Conservation (phyloP, 2,329 filamentous ascomycete species). For the Blastomyces silverae region DNA sequence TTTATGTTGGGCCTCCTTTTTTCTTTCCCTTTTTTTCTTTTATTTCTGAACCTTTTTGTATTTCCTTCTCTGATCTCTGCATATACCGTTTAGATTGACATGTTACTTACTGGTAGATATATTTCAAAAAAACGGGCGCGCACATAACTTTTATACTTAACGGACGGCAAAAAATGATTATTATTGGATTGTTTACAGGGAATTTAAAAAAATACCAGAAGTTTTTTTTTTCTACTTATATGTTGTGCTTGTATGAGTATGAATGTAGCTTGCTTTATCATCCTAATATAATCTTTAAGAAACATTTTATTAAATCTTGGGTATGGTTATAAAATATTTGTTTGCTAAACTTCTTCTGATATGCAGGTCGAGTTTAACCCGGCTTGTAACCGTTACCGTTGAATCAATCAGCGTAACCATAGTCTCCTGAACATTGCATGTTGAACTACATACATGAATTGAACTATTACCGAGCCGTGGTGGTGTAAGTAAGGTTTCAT, state of each 20-base stretch:
- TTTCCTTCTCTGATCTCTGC: neutral
- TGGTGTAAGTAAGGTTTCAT: neutral
- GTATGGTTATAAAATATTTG: too few species aligned
- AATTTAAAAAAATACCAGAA: neutral
- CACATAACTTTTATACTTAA: neutral
- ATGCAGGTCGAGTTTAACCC: too few species aligned
- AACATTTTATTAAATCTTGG: too few species aligned
- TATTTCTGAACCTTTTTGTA: neutral
- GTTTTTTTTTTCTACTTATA: neutral
- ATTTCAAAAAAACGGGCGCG: neutral
- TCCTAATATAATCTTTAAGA: too few species aligned
- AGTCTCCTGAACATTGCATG: neutral
- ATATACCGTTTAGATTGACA: slow-evolving; percentile 4
- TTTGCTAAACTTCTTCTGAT: too few species aligned
- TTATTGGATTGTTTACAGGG: neutral
- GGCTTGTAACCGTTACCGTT: too few species aligned
- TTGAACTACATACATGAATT: too few species aligned
- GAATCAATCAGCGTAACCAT: neutral
- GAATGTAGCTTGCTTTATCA: neutral
- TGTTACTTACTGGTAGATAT: neutral
- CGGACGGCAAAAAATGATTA: neutral
- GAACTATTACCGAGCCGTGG: too few species aligned
- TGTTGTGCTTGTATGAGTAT: neutral
- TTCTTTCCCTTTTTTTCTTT: neutral
- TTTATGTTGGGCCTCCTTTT: neutral